A percentile compares a stretch with the other conserved stretches of the same genome.
Evolutionary conservation across 164 flowering plant species (phyloP).

Genomic region (Stephania cephalantha): DNA sequence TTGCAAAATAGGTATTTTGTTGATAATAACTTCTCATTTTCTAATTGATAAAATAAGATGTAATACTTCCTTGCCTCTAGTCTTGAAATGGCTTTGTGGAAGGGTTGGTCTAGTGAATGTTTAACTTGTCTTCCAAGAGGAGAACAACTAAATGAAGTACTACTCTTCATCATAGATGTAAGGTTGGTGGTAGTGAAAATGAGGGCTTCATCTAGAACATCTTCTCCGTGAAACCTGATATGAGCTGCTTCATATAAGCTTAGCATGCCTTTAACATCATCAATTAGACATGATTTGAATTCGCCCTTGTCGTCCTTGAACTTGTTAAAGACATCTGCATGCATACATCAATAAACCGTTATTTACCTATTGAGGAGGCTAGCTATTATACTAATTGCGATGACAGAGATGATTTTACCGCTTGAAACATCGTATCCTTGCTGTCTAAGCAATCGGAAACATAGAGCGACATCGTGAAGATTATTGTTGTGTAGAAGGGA

Average conservation of each 20-base stretch:
- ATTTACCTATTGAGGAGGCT: neutral
- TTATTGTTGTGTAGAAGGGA: neutral
- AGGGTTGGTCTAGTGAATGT: slow-evolving; percentile 11
- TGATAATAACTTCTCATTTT: neutral
- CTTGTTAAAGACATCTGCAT: slow-evolving; percentile 11
- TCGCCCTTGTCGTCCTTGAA: slow-evolving; percentile 29
- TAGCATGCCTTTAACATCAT: slow-evolving; percentile 15
- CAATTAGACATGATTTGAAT: slow-evolving; percentile 17
- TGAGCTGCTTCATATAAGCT: slow-evolving; percentile 23
- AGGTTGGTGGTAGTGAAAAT: slow-evolving; percentile 18
- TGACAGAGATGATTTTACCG: neutral
- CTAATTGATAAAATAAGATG: slow-evolving; percentile 6
- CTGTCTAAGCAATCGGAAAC: slow-evolving; percentile 9
- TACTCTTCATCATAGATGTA: neutral
- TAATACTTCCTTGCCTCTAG: slow-evolving; percentile 16
- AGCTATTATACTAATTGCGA: neutral
- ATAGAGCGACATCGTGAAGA: neutral
- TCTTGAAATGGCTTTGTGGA: slow-evolving; percentile 7
- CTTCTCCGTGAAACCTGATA: slow-evolving; percentile 19
- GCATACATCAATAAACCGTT: neutral
- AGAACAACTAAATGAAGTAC: neutral
- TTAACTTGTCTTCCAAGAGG: slow-evolving; percentile 10
- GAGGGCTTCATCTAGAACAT: neutral
- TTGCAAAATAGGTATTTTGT: too few relatives aligned
- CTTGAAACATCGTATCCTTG: slow-evolving; percentile 9